These are phyloP conservation scores for Parmelia sp. DNA, from an alignment of 495 filamentous ascomycete species.

Conservation along the genomic window DNA sequence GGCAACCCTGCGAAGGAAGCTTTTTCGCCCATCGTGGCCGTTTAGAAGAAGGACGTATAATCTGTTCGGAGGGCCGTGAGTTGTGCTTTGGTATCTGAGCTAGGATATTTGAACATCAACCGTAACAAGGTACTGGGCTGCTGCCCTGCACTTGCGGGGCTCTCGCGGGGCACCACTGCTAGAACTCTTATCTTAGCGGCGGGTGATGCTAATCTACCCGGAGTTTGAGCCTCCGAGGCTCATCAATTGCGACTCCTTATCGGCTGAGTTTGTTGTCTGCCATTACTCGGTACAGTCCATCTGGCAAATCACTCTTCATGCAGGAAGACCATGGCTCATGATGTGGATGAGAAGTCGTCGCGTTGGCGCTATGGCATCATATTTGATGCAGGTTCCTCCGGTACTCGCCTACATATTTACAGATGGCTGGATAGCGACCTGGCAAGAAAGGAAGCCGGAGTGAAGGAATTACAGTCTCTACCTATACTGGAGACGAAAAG, in stretches of 20 bases:
- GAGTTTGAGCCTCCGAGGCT: constrained; percentile 7
- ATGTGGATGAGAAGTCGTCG: constrained; percentile 7
- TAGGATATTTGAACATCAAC: too few relatives aligned
- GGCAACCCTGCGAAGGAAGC: constrained; percentile 20
- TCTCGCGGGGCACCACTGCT: too few relatives aligned
- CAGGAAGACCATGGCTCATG: constrained; percentile 10
- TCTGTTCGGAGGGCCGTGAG: not conserved
- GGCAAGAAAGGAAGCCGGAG: constrained; percentile 55
- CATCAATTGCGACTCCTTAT: constrained; percentile 15
- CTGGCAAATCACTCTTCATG: not conserved
- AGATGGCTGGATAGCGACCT: constrained; percentile 72
- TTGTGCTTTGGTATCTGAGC: not conserved
- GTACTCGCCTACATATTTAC: constrained; percentile 91
- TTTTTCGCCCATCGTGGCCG: constrained; percentile 4
- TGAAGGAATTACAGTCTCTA: constrained; percentile 58
- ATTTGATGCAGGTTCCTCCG: constrained; percentile 67
- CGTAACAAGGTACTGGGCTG: too few relatives aligned
- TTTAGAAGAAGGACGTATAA: not conserved
- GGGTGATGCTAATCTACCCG: not conserved
- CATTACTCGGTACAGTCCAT: too few relatives aligned
- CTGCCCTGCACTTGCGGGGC: too few relatives aligned
- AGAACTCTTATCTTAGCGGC: constrained; percentile 6
- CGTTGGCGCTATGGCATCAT: constrained; percentile 57
- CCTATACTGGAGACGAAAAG: constrained; percentile 77
- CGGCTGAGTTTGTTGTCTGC: not conserved